Base-by-base conservation (phyloP, 179 eudicot species). In the Patellifolia procumbens region DNA sequence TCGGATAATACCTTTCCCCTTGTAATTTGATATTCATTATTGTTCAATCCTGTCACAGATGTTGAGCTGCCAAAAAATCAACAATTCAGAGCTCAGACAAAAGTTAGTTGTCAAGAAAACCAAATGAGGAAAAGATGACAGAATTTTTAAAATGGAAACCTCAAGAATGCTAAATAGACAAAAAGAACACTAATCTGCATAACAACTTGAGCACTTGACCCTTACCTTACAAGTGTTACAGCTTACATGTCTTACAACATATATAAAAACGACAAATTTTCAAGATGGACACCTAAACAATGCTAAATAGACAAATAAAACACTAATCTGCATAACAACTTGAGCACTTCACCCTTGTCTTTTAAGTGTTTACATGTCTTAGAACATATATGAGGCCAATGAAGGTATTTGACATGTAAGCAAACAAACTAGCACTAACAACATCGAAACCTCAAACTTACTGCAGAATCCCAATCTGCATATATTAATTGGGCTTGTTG, bases 21-120 rank as follows among this genome's bases (percentile, higher is more conserved):
- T 43, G 93, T 73, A 74, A 94, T 89, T 84, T 94, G 98, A 78
- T 92, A 89, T 80, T 94, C 97, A 69, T 94, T 88, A 79, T 89
- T 94, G 85, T 94, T 94, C 83, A 94, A 83, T 34, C 98, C 98
- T 48, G 94, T 94, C 72, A 94, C 85, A 24, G 94, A 92, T 78
- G 98, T 86, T 72, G 84, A 81, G 81, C 98, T 94, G 96, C 87
- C 83, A 80, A 71, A 78, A 55, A 76, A 26, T 73, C 52, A 82
- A 43, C 28, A 43, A 65, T 31, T 49, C 74, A 66, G 70, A 53
- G 8, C 52, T 66, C 20, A 7, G 5, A 76, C 15, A 28, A 31
- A 52, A 58, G 20, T 16, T 22, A 26, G 24, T 13, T 26, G 28
- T n/a, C 34, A 37, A 49, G 59, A 19, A 60, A 39, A 17, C 26